Conservation (phyloP, 441 rosid species). For the Arabidopsis lyrata region DNA sequence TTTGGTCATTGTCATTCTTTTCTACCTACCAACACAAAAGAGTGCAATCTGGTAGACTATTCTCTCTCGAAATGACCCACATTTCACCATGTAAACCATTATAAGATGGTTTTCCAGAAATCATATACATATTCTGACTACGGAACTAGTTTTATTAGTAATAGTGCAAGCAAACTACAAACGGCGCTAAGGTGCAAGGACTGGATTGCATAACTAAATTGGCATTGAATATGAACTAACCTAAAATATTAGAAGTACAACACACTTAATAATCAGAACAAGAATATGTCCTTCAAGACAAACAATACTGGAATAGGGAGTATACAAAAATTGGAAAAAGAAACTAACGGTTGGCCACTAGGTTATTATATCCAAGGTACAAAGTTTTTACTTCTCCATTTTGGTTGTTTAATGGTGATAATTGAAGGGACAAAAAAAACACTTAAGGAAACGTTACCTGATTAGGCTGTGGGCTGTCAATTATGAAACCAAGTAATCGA, state of each 20-base stretch:
- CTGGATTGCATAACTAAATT: slow-evolving; percentile 27
- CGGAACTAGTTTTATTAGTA: neutral
- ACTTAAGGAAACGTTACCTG: slow-evolving; percentile 62
- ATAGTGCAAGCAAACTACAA: slow-evolving; percentile 18
- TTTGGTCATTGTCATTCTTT: slow-evolving; percentile 22
- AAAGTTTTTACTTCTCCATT: slow-evolving; percentile 56
- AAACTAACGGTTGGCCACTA: slow-evolving; percentile 8
- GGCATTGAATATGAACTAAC: slow-evolving; percentile 24
- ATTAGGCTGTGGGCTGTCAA: slow-evolving; percentile 98
- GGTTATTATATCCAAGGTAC: neutral
- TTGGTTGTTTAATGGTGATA: slow-evolving; percentile 53
- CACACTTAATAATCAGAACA: neutral
- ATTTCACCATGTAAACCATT: slow-evolving; percentile 29
- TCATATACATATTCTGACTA: slow-evolving; percentile 28
- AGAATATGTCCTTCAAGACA: slow-evolving; percentile 19
- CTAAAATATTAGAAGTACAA: slow-evolving; percentile 16
- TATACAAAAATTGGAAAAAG: slow-evolving; percentile 10
- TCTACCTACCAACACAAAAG: slow-evolving; percentile 29
- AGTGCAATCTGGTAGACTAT: slow-evolving; percentile 16
- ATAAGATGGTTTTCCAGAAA: slow-evolving; percentile 25
- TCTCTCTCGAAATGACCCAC: slow-evolving; percentile 24
- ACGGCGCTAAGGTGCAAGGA: slow-evolving; percentile 15
- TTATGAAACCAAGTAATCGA: slow-evolving; percentile 90
- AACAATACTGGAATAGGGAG: slow-evolving; percentile 5
- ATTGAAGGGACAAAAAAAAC: neutral